Base-by-base conservation (phyloP, 2,329 filamentous ascomycete species). In the Dothideomycetes sp. region DNA sequence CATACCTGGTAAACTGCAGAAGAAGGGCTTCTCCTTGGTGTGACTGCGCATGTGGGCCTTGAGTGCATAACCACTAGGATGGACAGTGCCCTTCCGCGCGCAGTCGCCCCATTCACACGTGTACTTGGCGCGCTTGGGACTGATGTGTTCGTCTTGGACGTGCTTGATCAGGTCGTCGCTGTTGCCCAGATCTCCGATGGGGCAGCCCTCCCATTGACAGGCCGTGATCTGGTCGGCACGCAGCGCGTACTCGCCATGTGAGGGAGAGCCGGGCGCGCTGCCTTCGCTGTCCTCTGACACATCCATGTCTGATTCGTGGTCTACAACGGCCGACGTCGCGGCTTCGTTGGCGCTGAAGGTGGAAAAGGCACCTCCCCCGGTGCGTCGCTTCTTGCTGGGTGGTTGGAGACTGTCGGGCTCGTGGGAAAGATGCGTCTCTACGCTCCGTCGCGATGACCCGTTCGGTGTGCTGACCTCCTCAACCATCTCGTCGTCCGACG, bases 21-120 rank as follows among this genome's bases (percentile, higher is more conserved):
- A 95, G 58, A 96, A 96, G 0, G 91, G 91, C 65, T 98, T 98
- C 70, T 98, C 91, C 55, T 91, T 77, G 2, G 91, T 98, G 60
- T 98, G 91, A 58, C 88, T 95, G 51, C 91, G 74, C 88, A 98
- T 94, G 57, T 98, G 91, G 8, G 91, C 91, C 59, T 94, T 88
- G 47, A 98, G 67, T 4, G 91, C 91, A 64, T 98, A 98, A 2
- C 86, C 91, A 54, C 87, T 94, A 1, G 89, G 89, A 63, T 98
- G 91, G 14, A 85, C 79, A 62, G 91, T 78, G 44, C 87, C 86
- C 65, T 94, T 96, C 45, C 88, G 69, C 38, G 72, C 73, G 59
- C 91, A 98, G 49, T 89, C 89, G 44, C 75, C 77, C 91, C 91
- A 98, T 63, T 96, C 89, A 63, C 91, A 98, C n/a, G 85, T 87